phyloP scores from a whole-genome alignment of 2,329 filamentous ascomycete genomes.

The Stromatinia cepivora region DNA sequence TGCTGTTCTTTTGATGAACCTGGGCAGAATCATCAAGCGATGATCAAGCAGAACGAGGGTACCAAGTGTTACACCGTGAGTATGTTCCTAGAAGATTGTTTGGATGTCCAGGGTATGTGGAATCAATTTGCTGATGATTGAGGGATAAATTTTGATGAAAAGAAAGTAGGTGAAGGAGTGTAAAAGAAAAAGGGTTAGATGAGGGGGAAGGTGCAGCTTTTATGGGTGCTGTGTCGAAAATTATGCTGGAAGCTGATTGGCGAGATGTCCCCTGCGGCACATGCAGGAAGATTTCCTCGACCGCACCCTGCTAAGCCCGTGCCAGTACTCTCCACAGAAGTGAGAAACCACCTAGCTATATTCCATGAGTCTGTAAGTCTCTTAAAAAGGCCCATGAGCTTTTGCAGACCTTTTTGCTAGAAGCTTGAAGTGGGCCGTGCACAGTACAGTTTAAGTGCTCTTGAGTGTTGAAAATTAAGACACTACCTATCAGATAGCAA shows the following conservation, averaged over 20 bases:
- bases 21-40: constrained; percentile 31
- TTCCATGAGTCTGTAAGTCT: neutral
- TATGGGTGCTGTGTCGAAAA: constrained; percentile 30
- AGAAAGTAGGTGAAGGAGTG: constrained; percentile 31
- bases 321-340: constrained; percentile 21
- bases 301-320: constrained; percentile 29
- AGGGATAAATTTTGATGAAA: constrained; percentile 27
- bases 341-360: neutral
- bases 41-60: constrained; percentile 39
- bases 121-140: constrained; percentile 33
- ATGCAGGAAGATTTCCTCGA: constrained; percentile 24
- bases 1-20: constrained; percentile 30
- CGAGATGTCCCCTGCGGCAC: constrained; percentile 13
- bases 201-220: constrained; percentile 36
- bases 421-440: constrained; percentile 13
- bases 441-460: constrained; percentile 8
- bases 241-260: constrained; percentile 23
- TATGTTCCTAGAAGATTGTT: constrained; percentile 32
- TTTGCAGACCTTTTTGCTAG: neutral
- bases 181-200: constrained; percentile 36
- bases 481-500: constrained; percentile 7
- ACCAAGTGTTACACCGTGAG: constrained; percentile 35
- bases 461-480: constrained; percentile 1
- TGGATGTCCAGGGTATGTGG: constrained; percentile 31
- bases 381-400: neutral